Evolutionary conservation across 345 rosid genomes (phyloP), one percentile per base, ranked within the genome.

Genomic region (Eucalyptus marginata): DNA sequence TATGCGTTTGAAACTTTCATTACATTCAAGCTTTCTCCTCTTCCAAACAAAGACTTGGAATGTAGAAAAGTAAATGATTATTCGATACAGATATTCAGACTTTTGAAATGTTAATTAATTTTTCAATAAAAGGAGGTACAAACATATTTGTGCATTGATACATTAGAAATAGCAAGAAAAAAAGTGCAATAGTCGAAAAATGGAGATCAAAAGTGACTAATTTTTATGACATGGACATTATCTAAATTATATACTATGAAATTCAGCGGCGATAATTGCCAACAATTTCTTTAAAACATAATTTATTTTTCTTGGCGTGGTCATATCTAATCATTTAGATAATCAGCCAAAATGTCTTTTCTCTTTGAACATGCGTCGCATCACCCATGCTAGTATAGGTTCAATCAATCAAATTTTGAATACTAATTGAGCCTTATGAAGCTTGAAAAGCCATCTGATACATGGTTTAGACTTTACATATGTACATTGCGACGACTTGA

Each of bases 61-160:
- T 27, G 33, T 29, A 29, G 15, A 29, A 62, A 62, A 62, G 15
- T 7, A n/a, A 14, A n/a, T 64, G 36, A n/a, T 64, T 64, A 64
- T 64, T n/a, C 3, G 0, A 7, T 14, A 64, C 2, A 18, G 33
- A 29, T 13, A 62, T 6, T 62, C 0, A 7, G 2, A 18, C 79
- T 31, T 68, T 68, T 13, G 1, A 68, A 68, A 66, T 66, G 0
- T 51, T 52, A 18, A 16, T 68, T 16, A 17, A 16, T 33, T 33
- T 31, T 4, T 5, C 24, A 68, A 31, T 68, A 8, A 16, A 31
- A 68, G 4, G 43, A 17, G 44, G 80, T 31, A 31, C 4, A 68
- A 68, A 68, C 12, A 16, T 68, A 10, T 33, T 33, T 31, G 44
- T 31, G 12, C 3, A 8, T 17, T 18, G 24, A 68, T 16, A 31